phyloP scores from a whole-genome alignment of 176 grass and related monocot species.

The Juncus inflexus region DNA sequence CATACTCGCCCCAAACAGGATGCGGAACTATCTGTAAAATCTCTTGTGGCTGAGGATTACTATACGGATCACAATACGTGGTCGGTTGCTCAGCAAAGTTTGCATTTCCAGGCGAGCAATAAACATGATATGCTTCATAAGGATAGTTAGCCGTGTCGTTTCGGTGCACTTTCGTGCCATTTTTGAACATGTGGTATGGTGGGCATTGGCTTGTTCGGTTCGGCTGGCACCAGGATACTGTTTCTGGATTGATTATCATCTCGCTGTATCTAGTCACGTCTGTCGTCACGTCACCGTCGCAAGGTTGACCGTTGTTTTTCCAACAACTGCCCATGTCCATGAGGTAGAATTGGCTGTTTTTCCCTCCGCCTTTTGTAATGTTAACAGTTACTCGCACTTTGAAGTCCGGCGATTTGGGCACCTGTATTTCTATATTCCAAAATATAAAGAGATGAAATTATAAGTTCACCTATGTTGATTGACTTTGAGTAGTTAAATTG shows the following conservation, averaged over 20 bases:
- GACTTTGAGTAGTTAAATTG: neutral
- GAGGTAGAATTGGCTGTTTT: slow-evolving; percentile 84
- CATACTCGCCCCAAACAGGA: slow-evolving; percentile 72
- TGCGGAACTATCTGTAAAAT: slow-evolving; percentile 81
- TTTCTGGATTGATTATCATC: slow-evolving; percentile 92
- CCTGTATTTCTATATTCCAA: slow-evolving; percentile 21
- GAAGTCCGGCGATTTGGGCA: slow-evolving; percentile 77
- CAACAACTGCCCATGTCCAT: slow-evolving; percentile 97
- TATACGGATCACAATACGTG: slow-evolving; percentile 82
- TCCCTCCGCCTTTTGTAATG: slow-evolving; percentile 58
- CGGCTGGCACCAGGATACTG: slow-evolving; percentile 51
- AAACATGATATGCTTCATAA: slow-evolving; percentile 73
- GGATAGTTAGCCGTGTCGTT: slow-evolving; percentile 45
- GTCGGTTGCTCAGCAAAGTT: slow-evolving; percentile 52
- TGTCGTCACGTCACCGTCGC: slow-evolving; percentile 60
- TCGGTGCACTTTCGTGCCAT: slow-evolving; percentile 69
- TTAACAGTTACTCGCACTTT: slow-evolving; percentile 65
- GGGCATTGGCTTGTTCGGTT: slow-evolving; percentile 49
- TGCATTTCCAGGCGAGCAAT: slow-evolving; percentile 94
- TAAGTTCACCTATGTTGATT: neutral
- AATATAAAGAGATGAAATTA: neutral
- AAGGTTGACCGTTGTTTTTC: slow-evolving; percentile 73
- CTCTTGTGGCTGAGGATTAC: slow-evolving; percentile 96
- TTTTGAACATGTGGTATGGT: slow-evolving; percentile 82
- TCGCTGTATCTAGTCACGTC: slow-evolving; percentile 93